Evolutionary conservation across 2,329 filamentous ascomycete species (phyloP).

Genomic region (Venturia aucupariae): DNA sequence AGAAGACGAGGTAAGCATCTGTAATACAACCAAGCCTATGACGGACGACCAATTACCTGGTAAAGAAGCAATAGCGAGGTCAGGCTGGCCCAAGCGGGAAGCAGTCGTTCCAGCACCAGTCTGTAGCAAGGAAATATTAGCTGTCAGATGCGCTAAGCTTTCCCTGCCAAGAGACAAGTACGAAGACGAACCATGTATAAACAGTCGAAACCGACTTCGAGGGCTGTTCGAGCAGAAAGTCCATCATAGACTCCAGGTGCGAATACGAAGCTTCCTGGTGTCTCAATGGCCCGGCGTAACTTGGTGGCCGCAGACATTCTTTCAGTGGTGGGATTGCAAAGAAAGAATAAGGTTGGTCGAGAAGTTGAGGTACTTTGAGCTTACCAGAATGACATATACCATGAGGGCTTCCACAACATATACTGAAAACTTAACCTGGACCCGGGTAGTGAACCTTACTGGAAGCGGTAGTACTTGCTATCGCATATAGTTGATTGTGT

Average conservation of each 20-base stretch:
- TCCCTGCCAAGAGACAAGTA: constrained; percentile 6
- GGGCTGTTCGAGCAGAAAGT: constrained; percentile 39
- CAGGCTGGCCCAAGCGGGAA: constrained; percentile 19
- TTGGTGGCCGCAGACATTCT: constrained; percentile 9
- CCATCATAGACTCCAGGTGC: constrained; percentile 45
- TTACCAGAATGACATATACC: not conserved
- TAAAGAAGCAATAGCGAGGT: constrained; percentile 19
- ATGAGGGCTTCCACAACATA: not conserved
- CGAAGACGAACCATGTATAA: constrained; percentile 39
- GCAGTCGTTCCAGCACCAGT: constrained; percentile 21
- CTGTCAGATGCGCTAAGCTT: not conserved
- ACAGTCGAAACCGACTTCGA: constrained; percentile 39
- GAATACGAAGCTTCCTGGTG: constrained; percentile 22
- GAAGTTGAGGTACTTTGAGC: not conserved
- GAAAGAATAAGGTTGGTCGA: not conserved
- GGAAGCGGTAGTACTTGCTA: not conserved
- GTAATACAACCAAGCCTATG: not conserved
- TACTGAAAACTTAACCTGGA: not conserved
- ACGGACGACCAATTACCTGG: not conserved
- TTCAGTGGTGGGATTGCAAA: not conserved
- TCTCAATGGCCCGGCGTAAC: constrained; percentile 9
- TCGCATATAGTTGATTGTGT: not conserved
- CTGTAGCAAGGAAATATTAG: constrained; percentile 13
- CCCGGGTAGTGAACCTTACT: not conserved
- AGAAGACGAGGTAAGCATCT: not conserved